Evolutionary conservation across 176 grass and related monocot species (phyloP).

Genomic region (Carex parvula): DNA sequence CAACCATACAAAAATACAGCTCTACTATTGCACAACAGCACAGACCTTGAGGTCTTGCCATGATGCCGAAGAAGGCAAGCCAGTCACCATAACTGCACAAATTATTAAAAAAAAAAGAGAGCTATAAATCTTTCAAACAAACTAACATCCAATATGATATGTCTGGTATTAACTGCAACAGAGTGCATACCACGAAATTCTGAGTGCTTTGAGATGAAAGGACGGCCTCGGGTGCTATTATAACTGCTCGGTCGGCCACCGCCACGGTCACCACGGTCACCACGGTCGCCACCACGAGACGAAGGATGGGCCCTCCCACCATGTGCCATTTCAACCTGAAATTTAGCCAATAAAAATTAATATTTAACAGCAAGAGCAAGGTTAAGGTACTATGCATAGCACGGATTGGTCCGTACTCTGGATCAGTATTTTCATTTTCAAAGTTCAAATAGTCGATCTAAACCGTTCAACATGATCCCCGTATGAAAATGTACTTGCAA

Average conservation of each 20-base stretch:
- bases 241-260: conserved; percentile 37
- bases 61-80: conserved; percentile 91
- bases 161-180: neutral
- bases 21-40: neutral
- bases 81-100: conserved; percentile 63
- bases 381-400: neutral
- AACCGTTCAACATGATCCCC: too few species aligned
- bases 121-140: conserved; percentile 1
- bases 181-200: conserved; percentile 68
- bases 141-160: neutral
- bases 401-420: too few species aligned
- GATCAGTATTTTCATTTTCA: too few species aligned
- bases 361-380: neutral
- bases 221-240: conserved; percentile 47
- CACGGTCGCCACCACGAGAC: conserved; percentile 10
- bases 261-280: too few species aligned
- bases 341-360: neutral
- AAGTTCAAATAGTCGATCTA: too few species aligned
- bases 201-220: conserved; percentile 76
- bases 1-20: neutral
- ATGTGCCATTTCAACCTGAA: conserved; percentile 87
- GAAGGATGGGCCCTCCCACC: conserved; percentile 75
- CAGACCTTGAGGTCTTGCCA: conserved; percentile 98
- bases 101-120: neutral
- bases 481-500: too few species aligned